Percentiles rank a stretch among this genome's conserved stretches.
Conservation (phyloP, 257 asterid species). For the Nicotiana sylvestris region DNA sequence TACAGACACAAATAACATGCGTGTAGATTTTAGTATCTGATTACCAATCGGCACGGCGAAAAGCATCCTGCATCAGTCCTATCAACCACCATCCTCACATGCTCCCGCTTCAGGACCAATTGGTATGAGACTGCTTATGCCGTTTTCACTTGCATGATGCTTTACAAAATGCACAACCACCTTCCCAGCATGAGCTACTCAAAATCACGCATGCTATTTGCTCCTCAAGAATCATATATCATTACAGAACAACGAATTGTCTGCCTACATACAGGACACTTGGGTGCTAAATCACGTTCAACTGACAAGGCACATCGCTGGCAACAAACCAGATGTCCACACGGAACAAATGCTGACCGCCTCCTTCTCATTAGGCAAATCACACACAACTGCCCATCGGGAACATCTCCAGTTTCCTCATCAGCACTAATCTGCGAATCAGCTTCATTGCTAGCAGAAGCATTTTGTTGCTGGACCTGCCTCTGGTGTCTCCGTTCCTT, state of each 20-base stretch:
- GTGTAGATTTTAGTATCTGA: background rate
- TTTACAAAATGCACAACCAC: background rate
- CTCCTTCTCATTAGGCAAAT: conserved; percentile 77
- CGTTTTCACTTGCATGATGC: background rate
- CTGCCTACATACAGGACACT: conserved; percentile 93
- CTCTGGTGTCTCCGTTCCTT: conserved; percentile 60
- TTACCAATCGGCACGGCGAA: background rate
- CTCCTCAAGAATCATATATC: conserved; percentile 62
- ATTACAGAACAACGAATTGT: conserved; percentile 54
- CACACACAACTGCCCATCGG: conserved; percentile 84
- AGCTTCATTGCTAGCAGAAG: conserved; percentile 25
- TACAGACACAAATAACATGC: background rate
- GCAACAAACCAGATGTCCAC: conserved; percentile 93
- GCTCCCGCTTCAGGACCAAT: background rate
- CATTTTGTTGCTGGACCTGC: conserved; percentile 35
- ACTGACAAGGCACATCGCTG: conserved; percentile 71
- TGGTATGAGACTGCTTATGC: background rate
- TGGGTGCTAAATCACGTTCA: conserved; percentile 62
- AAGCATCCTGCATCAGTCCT: background rate
- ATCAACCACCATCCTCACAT: background rate
- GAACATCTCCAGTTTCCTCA: conserved; percentile 62
- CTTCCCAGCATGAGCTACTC: background rate
- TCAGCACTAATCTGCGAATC: conserved; percentile 36
- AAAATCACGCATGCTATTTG: background rate
- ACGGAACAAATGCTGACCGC: conserved; percentile 79